Percentiles rank a stretch among this genome's conserved stretches.
phyloP scores from a whole-genome alignment of 2,329 filamentous ascomycete genomes.

The Hypoxylon sp. region DNA sequence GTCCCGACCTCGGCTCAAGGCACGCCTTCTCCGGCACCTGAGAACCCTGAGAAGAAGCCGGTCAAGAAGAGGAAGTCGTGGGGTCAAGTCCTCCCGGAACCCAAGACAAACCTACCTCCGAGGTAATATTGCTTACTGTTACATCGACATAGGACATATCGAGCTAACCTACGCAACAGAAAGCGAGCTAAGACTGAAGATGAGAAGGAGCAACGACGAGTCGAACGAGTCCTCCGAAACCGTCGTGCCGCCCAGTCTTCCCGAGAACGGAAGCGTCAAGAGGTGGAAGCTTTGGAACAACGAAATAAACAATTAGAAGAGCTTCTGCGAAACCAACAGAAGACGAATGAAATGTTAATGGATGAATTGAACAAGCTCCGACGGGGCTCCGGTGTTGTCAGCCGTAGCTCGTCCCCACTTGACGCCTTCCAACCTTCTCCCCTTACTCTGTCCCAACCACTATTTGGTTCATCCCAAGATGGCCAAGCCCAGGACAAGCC shows the following conservation, averaged over 20 bases:
- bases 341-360: slow-evolving; percentile 64
- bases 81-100: slow-evolving; percentile 96
- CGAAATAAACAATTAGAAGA: slow-evolving; percentile 80
- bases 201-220: slow-evolving; percentile 97
- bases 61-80: slow-evolving; percentile 98
- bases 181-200: slow-evolving; percentile 99
- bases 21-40: slow-evolving; percentile 44
- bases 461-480: slow-evolving; percentile 63
- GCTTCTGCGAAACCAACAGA: slow-evolving; percentile 72
- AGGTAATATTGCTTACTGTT: slow-evolving; percentile 68
- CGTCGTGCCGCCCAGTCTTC: slow-evolving; percentile 97
- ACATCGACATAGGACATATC: slow-evolving; percentile 48
- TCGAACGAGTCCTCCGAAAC: slow-evolving; percentile 97
- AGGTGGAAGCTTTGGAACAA: slow-evolving; percentile 88
- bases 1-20: slow-evolving; percentile 43
- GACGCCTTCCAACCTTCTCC: slow-evolving; percentile 63
- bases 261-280: slow-evolving; percentile 87
- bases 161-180: slow-evolving; percentile 58
- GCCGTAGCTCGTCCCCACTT: slow-evolving; percentile 60
- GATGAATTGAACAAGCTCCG: slow-evolving; percentile 67
- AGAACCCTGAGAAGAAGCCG: slow-evolving; percentile 72
- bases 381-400: slow-evolving; percentile 60
- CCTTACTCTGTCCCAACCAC: slow-evolving; percentile 71
- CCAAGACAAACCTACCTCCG: slow-evolving; percentile 95
- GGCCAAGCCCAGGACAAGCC: slow-evolving; percentile 51